phyloP scores from a whole-genome alignment of 805 yeast species.

The Ogataea paraovalis region DNA sequence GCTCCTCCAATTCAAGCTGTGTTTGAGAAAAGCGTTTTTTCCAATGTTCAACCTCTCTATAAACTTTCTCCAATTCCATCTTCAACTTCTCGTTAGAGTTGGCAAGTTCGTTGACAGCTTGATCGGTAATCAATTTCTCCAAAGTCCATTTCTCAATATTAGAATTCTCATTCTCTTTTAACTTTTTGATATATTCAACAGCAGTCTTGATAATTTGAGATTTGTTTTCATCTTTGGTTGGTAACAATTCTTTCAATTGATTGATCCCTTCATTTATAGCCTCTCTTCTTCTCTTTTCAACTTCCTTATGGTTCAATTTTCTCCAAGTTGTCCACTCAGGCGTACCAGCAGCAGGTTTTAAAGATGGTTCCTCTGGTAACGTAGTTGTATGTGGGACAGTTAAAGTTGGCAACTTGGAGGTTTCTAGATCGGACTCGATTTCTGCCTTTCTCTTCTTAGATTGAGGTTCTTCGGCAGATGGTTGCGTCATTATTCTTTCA shows the following conservation, averaged over 20 bases:
- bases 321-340: conserved; percentile 83
- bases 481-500: not conserved
- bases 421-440: not conserved
- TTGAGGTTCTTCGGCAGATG: not conserved
- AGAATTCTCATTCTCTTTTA: conserved; percentile 85
- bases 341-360: conserved; percentile 65
- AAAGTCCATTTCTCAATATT: conserved; percentile 93
- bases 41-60: conserved; percentile 86
- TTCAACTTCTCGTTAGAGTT: conserved; percentile 85
- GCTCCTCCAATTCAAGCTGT: conserved; percentile 12
- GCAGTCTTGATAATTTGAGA: conserved; percentile 86
- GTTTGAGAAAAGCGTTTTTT: conserved; percentile 42
- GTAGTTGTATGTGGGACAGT: conserved; percentile 21
- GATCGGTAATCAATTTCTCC: conserved; percentile 88
- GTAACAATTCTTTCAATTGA: conserved; percentile 71
- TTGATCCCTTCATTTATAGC: conserved; percentile 83
- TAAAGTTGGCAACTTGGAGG: conserved; percentile 17
- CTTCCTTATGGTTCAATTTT: conserved; percentile 91
- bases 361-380: conserved; percentile 12
- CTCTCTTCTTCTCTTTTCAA: conserved; percentile 89
- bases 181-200: conserved; percentile 82
- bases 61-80: conserved; percentile 84
- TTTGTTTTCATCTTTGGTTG: conserved; percentile 83
- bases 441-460: conserved; percentile 1
- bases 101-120: conserved; percentile 80